Conservation (phyloP, 2,329 filamentous ascomycete species). For the Nothophaeocryptopus gaeumannii region DNA sequence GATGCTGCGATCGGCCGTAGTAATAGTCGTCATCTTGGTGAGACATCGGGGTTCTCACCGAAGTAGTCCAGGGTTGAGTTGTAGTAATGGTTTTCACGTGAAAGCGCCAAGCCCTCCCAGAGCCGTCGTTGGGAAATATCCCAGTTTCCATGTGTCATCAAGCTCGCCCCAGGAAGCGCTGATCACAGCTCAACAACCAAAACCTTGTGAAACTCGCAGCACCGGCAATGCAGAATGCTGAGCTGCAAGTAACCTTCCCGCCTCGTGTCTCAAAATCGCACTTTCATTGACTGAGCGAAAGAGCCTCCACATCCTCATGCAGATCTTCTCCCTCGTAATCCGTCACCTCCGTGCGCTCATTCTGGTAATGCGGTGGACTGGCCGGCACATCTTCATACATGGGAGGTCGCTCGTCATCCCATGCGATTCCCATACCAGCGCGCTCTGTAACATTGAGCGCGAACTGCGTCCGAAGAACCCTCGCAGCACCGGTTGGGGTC, state of each 20-base stretch:
- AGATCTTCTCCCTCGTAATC: slow-evolving; percentile 49
- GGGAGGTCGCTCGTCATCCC: slow-evolving; percentile 94
- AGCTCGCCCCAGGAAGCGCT: background rate
- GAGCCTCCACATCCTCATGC: slow-evolving; percentile 46
- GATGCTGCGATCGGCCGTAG: slow-evolving; percentile 5
- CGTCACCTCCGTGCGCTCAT: slow-evolving; percentile 37
- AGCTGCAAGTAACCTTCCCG: too few relatives aligned
- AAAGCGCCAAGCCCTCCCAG: background rate
- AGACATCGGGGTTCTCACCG: background rate
- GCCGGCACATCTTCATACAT: slow-evolving; percentile 91
- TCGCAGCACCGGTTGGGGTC: slow-evolving; percentile 83
- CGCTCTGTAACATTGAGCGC: slow-evolving; percentile 77
- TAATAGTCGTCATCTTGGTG: background rate
- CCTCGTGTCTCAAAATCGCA: too few relatives aligned
- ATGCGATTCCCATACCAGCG: slow-evolving; percentile 83
- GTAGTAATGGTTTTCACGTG: background rate
- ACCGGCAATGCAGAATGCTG: too few relatives aligned
- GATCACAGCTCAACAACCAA: background rate
- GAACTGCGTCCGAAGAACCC: slow-evolving; percentile 92
- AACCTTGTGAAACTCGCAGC: too few relatives aligned
- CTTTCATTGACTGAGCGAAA: slow-evolving; percentile 24
- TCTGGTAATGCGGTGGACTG: slow-evolving; percentile 65
- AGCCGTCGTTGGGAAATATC: too few relatives aligned
- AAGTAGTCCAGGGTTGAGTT: background rate
- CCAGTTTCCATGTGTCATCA: too few relatives aligned